phyloP scores from a whole-genome alignment of 148 eudicot species.

The Talinum fruticosum region DNA sequence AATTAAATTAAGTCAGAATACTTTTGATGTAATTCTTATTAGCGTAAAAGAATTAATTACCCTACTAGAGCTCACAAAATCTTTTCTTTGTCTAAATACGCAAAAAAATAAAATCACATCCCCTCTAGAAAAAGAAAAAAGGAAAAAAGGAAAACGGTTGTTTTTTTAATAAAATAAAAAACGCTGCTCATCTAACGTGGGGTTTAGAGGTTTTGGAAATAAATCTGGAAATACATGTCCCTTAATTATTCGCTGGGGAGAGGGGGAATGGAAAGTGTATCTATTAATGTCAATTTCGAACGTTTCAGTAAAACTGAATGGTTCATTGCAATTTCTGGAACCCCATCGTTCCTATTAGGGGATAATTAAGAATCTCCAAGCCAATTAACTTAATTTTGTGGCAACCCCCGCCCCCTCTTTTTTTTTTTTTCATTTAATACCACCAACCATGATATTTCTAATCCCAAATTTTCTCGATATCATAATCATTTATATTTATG shows the following conservation, averaged over 20 bases:
- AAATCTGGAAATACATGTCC: not conserved
- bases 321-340: constrained; percentile 9
- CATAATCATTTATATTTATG: constrained; percentile 21
- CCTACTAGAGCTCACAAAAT: no score
- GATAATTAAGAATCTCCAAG: constrained; percentile 8
- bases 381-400: constrained; percentile 13
- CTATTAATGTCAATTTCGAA: constrained; percentile 20
- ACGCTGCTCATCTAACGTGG: not conserved
- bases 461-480: constrained; percentile 17
- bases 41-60: no score
- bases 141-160: no score
- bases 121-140: no score
- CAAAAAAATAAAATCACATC: no score
- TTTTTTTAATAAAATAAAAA: no score
- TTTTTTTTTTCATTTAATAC: constrained; percentile 11
- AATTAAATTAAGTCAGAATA: no score
- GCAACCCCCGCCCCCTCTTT: constrained; percentile 3
- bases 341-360: constrained; percentile 12
- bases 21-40: no score
- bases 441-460: constrained; percentile 22
- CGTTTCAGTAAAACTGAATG: constrained; percentile 21
- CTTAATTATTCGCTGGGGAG: not conserved
- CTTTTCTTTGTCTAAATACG: no score
- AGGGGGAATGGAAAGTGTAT: constrained; percentile 13
- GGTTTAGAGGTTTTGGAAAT: not conserved